A percentile compares a stretch with the other conserved stretches of the same genome.
Evolutionary conservation across 2,329 filamentous ascomycete genomes (phyloP).

Genomic region (Arthrobotrys musiformis): DNA sequence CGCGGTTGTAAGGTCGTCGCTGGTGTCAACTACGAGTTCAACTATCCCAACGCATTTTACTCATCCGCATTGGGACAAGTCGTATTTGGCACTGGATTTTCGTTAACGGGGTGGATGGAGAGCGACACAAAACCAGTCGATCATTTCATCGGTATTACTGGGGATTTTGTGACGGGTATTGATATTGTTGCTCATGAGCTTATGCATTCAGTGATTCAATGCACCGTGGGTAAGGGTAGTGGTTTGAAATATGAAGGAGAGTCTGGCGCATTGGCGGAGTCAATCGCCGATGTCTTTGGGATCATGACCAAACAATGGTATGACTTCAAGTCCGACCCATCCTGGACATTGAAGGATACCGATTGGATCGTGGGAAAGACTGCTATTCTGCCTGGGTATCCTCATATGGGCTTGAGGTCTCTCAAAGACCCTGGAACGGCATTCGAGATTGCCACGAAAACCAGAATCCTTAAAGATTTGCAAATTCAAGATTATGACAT

Average conservation of each 20-base stretch:
- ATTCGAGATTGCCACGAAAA: neutral
- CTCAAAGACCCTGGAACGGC: neutral
- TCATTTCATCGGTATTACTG: neutral
- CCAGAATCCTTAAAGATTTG: neutral
- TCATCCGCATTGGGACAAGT: neutral
- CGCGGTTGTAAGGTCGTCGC: neutral
- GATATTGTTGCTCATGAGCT: neutral
- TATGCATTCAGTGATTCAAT: neutral
- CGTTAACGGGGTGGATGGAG: neutral
- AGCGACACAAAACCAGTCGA: neutral
- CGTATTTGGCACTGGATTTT: neutral
- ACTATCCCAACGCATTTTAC: conserved; percentile 9
- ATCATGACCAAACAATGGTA: neutral
- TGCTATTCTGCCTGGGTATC: neutral
- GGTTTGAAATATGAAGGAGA: neutral
- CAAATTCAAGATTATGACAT: neutral
- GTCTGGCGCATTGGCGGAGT: neutral
- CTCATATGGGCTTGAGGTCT: neutral
- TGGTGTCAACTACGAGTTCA: neutral
- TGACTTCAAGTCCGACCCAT: neutral
- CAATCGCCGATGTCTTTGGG: neutral
- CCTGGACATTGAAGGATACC: neutral
- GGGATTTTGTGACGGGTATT: neutral
- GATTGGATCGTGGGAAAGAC: conserved; percentile 2
- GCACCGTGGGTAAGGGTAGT: neutral